Evolutionary conservation across 2,329 filamentous ascomycete genomes (phyloP), one percentile per base, ranked within the genome.

Genomic region (Curvularia sp.): DNA sequence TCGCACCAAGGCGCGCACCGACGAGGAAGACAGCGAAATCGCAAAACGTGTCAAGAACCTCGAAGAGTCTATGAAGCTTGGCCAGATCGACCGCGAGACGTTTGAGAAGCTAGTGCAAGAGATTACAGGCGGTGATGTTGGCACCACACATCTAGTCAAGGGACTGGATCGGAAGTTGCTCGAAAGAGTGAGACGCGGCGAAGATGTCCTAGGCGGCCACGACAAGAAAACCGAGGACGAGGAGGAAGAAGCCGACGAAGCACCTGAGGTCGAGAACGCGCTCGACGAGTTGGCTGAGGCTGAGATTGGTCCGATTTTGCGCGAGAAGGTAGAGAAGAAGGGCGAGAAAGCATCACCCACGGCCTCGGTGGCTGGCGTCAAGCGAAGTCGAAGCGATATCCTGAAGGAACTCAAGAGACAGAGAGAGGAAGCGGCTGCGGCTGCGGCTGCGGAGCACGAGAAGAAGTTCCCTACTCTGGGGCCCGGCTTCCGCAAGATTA

Each of bases 91-190:
- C 66, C 84, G 87, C 66, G 85, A 84, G 48, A 92, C 88, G 0
- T 97, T 96, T 74, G 88, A 94, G 68, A 87, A 84, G 68, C 77
- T 94, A 39, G 83, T 90, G 32, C 85, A 86, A 62, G 86, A 96
- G 67, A 92, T 97, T 54, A 81, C 92, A 0, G 93, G 93, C 3
- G 94, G 93, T 7, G 90, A 96, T 74, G 78, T 93, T 21, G 81
- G 81, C 13, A 92, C 87, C 67, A 96, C 93, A 13, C 92, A 97
- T 81, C 79, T 97, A 64, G 89, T 98, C 47, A 98, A 97, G 74
- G 95, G 95, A 0, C 79, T 99, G 49, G 95, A 99, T 77, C 90
- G 92, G 74, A 90, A 90, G 75, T 80, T 98, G 12, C 80, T 93
- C 27, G 86, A 90, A 74, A 83, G 88, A 65, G 83, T 90, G 59